Evolutionary conservation across 2,329 filamentous ascomycete genomes (phyloP).

Genomic region (Coniochaeta sp.): DNA sequence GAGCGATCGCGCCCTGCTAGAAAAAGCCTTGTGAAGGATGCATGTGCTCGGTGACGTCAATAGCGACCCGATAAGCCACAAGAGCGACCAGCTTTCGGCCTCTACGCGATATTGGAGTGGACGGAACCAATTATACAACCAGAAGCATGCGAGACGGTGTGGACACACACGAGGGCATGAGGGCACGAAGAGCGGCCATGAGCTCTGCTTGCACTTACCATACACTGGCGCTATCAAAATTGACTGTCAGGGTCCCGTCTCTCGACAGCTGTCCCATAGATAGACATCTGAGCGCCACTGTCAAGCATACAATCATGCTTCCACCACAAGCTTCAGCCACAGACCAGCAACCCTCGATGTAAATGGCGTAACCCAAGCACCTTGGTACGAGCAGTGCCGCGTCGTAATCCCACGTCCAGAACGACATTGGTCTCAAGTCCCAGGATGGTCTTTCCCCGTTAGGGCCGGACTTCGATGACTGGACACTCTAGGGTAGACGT

Average conservation of each 20-base stretch:
- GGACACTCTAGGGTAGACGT: constrained; percentile 9
- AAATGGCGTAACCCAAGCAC: background rate
- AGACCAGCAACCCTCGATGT: background rate
- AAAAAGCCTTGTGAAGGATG: constrained; percentile 26
- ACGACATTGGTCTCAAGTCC: background rate
- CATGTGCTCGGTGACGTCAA: constrained; percentile 16
- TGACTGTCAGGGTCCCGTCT: constrained; percentile 1
- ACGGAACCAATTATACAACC: constrained; percentile 6
- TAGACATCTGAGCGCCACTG: background rate
- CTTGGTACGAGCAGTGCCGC: background rate
- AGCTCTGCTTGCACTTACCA: constrained; percentile 7
- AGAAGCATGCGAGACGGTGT: background rate
- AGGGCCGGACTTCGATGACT: constrained; percentile 7
- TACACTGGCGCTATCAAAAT: constrained; percentile 14
- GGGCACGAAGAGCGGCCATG: background rate
- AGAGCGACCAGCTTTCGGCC: constrained; percentile 21
- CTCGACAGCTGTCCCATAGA: background rate
- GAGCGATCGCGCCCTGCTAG: constrained; percentile 29
- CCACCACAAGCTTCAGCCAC: background rate
- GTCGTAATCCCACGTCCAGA: background rate
- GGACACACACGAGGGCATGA: constrained; percentile 1
- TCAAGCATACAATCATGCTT: background rate
- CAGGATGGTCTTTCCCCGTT: background rate
- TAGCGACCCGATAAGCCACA: constrained; percentile 18
- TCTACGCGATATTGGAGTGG: constrained; percentile 20